Conservation (phyloP, 371 early-diverging fungal genomes). For the Mucor lusitanicus region DNA sequence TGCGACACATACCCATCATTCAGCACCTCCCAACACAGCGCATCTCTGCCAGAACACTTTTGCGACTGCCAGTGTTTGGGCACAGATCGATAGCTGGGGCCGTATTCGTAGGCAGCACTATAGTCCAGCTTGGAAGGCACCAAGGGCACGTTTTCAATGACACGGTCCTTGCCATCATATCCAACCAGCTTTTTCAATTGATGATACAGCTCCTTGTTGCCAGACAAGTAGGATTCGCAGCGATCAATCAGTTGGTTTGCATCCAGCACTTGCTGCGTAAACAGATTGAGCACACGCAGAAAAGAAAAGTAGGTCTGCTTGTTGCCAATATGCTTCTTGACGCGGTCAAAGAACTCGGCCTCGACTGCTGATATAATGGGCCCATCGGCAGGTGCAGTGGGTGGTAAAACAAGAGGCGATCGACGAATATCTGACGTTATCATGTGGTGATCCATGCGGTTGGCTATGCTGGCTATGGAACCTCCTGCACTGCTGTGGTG, state of each 20-base stretch:
- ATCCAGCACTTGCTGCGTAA: slow-evolving; percentile 92
- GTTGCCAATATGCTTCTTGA: slow-evolving; percentile 79
- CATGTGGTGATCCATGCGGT: neutral
- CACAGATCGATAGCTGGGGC: slow-evolving; percentile 52
- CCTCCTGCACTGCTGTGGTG: neutral
- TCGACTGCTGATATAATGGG: slow-evolving; percentile 60
- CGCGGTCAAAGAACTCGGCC: slow-evolving; percentile 86
- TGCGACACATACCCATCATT: slow-evolving; percentile 95
- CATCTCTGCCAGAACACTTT: slow-evolving; percentile 87
- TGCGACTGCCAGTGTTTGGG: slow-evolving; percentile 56
- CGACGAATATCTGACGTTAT: slow-evolving; percentile 17
- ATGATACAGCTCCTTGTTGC: slow-evolving; percentile 75
- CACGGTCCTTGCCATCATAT: slow-evolving; percentile 64
- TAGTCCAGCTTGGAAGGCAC: slow-evolving; percentile 5
- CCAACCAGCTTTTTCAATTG: slow-evolving; percentile 94
- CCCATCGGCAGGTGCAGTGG: slow-evolving; percentile 4
- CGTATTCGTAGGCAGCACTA: slow-evolving; percentile 11
- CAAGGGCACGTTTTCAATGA: slow-evolving; percentile 30
- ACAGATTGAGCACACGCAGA: slow-evolving; percentile 94
- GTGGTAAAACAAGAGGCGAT: slow-evolving; percentile 3
- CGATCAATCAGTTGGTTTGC: slow-evolving; percentile 77
- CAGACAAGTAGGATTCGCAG: slow-evolving; percentile 77
- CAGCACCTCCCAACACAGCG: slow-evolving; percentile 88
- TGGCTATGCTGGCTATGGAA: neutral
- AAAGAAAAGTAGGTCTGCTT: slow-evolving; percentile 90